These are phyloP conservation scores for Diutina scorzettiae DNA, from an alignment of 1,139 yeast species.

Conservation along the genomic window DNA sequence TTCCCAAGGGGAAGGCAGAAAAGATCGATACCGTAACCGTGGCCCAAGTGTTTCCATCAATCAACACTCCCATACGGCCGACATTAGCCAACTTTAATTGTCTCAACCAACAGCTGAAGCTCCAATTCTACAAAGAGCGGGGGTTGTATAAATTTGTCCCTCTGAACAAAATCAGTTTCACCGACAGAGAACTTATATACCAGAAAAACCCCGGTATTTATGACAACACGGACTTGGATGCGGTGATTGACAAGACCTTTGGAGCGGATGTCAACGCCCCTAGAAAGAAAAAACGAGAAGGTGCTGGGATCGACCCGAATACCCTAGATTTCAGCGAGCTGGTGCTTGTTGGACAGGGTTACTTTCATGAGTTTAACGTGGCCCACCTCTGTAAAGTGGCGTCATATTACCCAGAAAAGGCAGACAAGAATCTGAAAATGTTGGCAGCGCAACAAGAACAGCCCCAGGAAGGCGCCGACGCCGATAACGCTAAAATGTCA, in stretches of 20 bases:
- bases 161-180: constrained; percentile 9
- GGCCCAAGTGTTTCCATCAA: background rate
- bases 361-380: constrained; percentile 31
- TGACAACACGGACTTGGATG: constrained; percentile 1
- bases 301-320: constrained; percentile 30
- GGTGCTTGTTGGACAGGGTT: constrained; percentile 36
- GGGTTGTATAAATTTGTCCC: constrained; percentile 9
- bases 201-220: background rate
- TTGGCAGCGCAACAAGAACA: background rate
- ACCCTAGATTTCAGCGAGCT: constrained; percentile 27
- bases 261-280: background rate
- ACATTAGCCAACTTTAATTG: constrained; percentile 3
- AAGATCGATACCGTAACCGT: background rate
- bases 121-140: constrained; percentile 23
- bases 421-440: background rate
- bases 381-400: constrained; percentile 33
- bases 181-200: constrained; percentile 10
- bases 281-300: constrained; percentile 10
- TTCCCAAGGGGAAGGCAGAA: background rate
- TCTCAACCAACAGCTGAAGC: constrained; percentile 20
- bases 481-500: constrained; percentile 15
- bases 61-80: background rate
- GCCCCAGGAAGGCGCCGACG: background rate
- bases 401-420: constrained; percentile 18
- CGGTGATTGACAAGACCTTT: background rate